Conservation (phyloP, 768 basidiomycete species). For the Lepiota brunneoincarnata region DNA sequence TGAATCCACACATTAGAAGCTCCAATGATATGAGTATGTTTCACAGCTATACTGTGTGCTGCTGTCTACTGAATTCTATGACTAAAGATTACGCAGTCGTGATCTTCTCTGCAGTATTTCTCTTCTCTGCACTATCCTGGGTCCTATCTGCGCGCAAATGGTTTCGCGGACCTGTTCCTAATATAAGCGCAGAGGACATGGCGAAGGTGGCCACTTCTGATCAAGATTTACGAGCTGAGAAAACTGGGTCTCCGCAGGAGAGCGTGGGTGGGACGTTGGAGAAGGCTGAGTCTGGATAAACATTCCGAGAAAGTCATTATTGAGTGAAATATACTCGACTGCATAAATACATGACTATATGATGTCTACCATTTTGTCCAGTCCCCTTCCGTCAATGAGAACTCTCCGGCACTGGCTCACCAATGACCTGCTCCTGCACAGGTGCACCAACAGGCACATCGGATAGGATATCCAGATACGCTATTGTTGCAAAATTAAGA, state of each 20-base stretch:
- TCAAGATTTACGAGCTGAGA: not conserved
- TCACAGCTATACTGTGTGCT: not conserved
- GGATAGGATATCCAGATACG: too few relatives aligned
- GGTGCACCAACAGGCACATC: too few relatives aligned
- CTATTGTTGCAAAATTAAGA: too few relatives aligned
- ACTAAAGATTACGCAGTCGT: slow-evolving; percentile 64
- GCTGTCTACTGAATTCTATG: slow-evolving; percentile 3
- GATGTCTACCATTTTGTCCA: too few relatives aligned
- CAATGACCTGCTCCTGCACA: too few relatives aligned
- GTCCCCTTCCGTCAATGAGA: too few relatives aligned
- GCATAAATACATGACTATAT: too few relatives aligned
- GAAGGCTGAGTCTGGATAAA: not conserved
- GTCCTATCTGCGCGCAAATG: slow-evolving; percentile 63
- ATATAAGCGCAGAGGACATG: slow-evolving; percentile 29
- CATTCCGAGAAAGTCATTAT: not conserved
- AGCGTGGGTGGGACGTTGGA: too few relatives aligned
- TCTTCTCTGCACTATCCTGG: slow-evolving; percentile 66
- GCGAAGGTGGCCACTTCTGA: not conserved
- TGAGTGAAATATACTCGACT: too few relatives aligned
- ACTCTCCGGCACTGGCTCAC: too few relatives aligned
- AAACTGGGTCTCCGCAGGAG: not conserved
- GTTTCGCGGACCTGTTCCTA: slow-evolving; percentile 67
- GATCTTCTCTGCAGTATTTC: slow-evolving; percentile 60
- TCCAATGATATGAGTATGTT: slow-evolving; percentile 32
- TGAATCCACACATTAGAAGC: slow-evolving; percentile 15